Evolutionary conservation across 2,329 filamentous ascomycete genomes (phyloP).

Genomic region (Ophiostoma quercus): DNA sequence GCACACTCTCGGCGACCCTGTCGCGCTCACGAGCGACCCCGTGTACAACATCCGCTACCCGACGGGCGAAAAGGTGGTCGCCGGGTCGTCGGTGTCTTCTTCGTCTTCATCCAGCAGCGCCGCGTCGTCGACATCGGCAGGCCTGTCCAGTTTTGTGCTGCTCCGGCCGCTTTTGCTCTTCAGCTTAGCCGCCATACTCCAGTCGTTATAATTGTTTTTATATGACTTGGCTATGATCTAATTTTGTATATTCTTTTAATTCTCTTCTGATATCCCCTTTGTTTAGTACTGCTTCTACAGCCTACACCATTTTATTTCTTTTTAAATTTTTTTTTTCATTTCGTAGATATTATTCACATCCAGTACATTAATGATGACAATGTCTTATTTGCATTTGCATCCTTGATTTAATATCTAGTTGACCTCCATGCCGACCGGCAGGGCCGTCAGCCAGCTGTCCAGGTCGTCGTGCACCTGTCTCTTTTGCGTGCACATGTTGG

Average conservation of each 20-base stretch:
- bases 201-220: neutral
- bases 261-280: conserved; percentile 22
- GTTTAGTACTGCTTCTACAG: neutral
- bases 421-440: conserved; percentile 9
- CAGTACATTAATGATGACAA: neutral
- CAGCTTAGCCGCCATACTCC: neutral
- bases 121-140: neutral
- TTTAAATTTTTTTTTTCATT: neutral
- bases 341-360: neutral
- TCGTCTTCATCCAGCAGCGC: neutral
- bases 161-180: neutral
- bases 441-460: conserved; percentile 30
- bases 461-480: conserved; percentile 33
- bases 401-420: neutral
- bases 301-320: neutral
- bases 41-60: conserved; percentile 48
- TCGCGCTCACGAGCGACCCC: conserved; percentile 35
- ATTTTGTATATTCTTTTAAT: neutral
- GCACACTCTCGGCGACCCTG: conserved; percentile 39
- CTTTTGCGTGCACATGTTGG: conserved; percentile 34
- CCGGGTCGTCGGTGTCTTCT: conserved; percentile 26
- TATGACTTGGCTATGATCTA: neutral
- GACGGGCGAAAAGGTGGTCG: conserved; percentile 40
- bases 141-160: neutral
- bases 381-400: neutral